phyloP scores from a whole-genome alignment of 148 eudicot genomes.

The Talinum fruticosum region DNA sequence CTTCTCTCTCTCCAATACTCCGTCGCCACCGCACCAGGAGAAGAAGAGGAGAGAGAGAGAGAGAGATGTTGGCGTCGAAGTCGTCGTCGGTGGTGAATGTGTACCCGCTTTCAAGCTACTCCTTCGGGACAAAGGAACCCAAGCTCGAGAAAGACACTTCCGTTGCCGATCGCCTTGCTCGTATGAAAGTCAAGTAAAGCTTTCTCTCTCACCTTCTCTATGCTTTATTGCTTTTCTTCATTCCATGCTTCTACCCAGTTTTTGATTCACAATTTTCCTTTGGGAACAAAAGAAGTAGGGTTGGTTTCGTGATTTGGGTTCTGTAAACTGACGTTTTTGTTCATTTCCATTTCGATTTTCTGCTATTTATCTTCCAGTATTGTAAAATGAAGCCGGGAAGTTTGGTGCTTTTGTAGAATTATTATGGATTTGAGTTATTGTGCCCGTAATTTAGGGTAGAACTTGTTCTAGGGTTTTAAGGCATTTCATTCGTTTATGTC shows the following conservation, averaged over 20 bases:
- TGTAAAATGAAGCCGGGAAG: background rate
- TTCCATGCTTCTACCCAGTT: background rate
- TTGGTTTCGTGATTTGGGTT: conserved; percentile 9
- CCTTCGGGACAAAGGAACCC: conserved; percentile 85
- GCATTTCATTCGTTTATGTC: no score
- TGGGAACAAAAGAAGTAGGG: background rate
- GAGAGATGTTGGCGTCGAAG: conserved; percentile 41
- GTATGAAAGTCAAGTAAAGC: conserved; percentile 82
- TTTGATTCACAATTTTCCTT: background rate
- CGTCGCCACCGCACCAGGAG: background rate
- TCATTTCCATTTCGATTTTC: background rate
- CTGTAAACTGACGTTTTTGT: background rate
- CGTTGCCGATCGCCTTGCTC: conserved; percentile 94
- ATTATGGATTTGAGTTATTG: background rate
- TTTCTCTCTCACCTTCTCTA: background rate
- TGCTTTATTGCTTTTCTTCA: background rate
- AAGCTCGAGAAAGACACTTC: conserved; percentile 96
- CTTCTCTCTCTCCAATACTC: no score
- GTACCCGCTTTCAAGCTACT: conserved; percentile 75
- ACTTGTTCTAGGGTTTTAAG: conserved; percentile 23
- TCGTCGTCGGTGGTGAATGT: conserved; percentile 51
- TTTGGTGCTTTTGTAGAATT: background rate
- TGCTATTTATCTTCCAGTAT: background rate
- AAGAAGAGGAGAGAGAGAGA: conserved; percentile 1
- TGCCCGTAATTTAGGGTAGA: background rate